Evolutionary conservation across 2,329 filamentous ascomycete species (phyloP).

Genomic region (Colletotrichum sp.): DNA sequence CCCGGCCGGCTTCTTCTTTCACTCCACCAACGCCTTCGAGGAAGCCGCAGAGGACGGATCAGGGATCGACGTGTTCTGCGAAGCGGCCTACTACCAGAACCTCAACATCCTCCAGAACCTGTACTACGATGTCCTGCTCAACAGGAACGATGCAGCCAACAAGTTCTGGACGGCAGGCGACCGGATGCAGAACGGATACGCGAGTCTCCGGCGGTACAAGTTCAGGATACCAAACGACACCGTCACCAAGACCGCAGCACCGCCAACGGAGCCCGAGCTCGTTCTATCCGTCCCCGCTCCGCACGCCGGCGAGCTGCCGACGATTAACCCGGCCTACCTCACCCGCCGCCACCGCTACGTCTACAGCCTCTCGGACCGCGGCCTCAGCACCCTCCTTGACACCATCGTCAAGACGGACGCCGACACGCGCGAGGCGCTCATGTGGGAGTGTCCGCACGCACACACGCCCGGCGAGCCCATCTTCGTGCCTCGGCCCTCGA

Average conservation of each 20-base stretch:
- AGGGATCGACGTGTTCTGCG: slow-evolving; percentile 63
- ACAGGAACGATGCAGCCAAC: slow-evolving; percentile 50
- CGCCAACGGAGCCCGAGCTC: slow-evolving; percentile 1
- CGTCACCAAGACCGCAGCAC: slow-evolving; percentile 3
- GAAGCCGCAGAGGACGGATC: slow-evolving; percentile 46
- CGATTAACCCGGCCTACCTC: slow-evolving; percentile 63
- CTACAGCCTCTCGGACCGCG: slow-evolving; percentile 62
- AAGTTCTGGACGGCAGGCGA: slow-evolving; percentile 48
- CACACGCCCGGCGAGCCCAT: slow-evolving; percentile 75
- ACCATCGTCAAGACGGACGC: slow-evolving; percentile 70
- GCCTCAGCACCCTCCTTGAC: slow-evolving; percentile 66
- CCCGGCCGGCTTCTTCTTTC: slow-evolving; percentile 78
- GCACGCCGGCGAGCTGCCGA: slow-evolving; percentile 67
- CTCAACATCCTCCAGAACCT: slow-evolving; percentile 69
- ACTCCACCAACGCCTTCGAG: slow-evolving; percentile 80
- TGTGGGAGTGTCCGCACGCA: slow-evolving; percentile 62
- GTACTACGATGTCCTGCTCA: slow-evolving; percentile 72
- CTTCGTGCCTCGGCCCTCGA: slow-evolving; percentile 55
- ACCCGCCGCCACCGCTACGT: slow-evolving; percentile 63
- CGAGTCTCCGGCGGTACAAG: slow-evolving; percentile 48
- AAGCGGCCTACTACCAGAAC: slow-evolving; percentile 68
- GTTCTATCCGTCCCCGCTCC: slow-evolving; percentile 49
- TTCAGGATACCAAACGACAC: slow-evolving; percentile 39
- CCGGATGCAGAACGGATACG: slow-evolving; percentile 38
- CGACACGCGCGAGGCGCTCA: slow-evolving; percentile 50